These are phyloP conservation scores for Diaporthe sp. DNA, from an alignment of 2,329 filamentous ascomycete species.

Conservation along the genomic window DNA sequence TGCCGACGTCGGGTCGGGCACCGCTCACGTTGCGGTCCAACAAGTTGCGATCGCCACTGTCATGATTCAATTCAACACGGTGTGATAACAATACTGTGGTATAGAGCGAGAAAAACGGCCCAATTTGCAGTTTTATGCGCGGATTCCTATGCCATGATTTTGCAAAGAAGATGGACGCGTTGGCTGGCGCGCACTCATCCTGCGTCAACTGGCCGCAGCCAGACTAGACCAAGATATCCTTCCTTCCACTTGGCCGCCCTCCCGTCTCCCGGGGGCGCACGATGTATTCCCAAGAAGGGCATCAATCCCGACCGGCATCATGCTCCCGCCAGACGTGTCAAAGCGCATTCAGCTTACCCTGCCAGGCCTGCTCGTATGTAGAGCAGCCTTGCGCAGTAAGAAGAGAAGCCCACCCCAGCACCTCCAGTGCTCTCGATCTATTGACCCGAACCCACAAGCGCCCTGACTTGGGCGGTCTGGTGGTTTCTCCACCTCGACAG, in stretches of 20 bases:
- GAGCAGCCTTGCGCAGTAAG: neutral
- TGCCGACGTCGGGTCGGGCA: constrained; percentile 31
- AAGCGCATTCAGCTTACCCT: constrained; percentile 11
- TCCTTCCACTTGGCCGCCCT: constrained; percentile 17
- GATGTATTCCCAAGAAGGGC: constrained; percentile 5
- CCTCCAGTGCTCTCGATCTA: neutral
- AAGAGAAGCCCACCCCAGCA: neutral
- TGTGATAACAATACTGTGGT: constrained; percentile 28
- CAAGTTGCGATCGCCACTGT: constrained; percentile 27
- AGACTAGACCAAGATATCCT: neutral
- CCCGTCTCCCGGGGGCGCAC: neutral
- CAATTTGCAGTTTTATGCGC: constrained; percentile 8
- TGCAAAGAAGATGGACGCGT: neutral
- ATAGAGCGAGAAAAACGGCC: neutral
- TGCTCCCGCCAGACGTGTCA: constrained; percentile 9
- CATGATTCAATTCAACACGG: constrained; percentile 24
- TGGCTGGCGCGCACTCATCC: constrained; percentile 3
- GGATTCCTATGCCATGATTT: neutral
- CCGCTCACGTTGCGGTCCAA: constrained; percentile 16
- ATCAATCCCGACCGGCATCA: constrained; percentile 25
- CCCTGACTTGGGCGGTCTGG: constrained; percentile 11
- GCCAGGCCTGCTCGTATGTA: no score
- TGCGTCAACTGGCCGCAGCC: neutral
- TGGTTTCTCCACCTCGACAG: neutral
- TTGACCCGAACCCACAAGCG: constrained; percentile 19